Evolutionary conservation across 306 rosid species (phyloP), one percentile per base, ranked within the genome.

Genomic region (Cicer judaicum): DNA sequence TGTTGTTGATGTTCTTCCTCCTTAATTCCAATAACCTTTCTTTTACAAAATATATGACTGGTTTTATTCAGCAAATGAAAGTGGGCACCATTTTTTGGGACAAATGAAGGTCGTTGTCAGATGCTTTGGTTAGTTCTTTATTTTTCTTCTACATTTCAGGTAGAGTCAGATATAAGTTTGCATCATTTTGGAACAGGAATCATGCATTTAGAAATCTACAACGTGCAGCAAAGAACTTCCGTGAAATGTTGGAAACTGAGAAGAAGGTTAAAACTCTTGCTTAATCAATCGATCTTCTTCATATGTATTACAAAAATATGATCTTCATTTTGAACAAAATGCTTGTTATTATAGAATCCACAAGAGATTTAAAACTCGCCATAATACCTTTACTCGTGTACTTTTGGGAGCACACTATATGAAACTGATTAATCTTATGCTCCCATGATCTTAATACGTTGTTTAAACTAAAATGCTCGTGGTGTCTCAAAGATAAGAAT

Each of bases 161-260:
- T 76, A 89, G 99, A 84, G 99, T 92, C 75, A 85, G 99, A 70
- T 94, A 94, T 81, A 94, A 85, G 68, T 94, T 94, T 90, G 97
- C 99, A 47, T 94, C 99, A 80, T 94, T 94, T 86, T 94, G 99
- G 99, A 94, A 94, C 83, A 92, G 99, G 85, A 94, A 94, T 86
- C 97, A 94, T 78, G 90, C 90, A 78, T 55, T 90, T 42, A 84
- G 96, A 86, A 88, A 81, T 81, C 88, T 94, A 61, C 95, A 90
- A 75, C 97, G 96, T 63, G 86, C 87, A 43, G 84, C 77, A 67
- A 92, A 84, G 69, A 86, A 81, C 68, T 90, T 90, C 78, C 89
- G 72, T 69, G 84, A 76, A 70, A 92, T 85, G 97, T 81, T 90
- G 82, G 97, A 92, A 85, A 92, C 93, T 47, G 99, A 94, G 85